phyloP scores from a whole-genome alignment of 2,329 filamentous ascomycete species.

The Trichoderma koningiopsis region DNA sequence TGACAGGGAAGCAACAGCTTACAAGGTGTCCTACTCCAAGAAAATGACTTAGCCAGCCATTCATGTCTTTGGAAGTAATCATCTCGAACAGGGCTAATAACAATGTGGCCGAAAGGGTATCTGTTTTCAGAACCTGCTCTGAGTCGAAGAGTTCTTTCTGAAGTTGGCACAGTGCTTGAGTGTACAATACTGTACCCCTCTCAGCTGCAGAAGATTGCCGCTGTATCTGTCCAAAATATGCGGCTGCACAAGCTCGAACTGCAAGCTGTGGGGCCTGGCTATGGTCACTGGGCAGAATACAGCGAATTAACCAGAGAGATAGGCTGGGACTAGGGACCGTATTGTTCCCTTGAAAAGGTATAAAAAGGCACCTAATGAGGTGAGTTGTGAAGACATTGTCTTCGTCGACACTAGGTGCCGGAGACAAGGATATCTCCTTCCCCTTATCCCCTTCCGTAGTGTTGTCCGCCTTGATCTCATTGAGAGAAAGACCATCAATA shows the following conservation, averaged over 20 bases:
- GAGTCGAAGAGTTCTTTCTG: neutral
- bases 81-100: neutral
- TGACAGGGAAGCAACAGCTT: neutral
- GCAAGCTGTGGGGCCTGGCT: conserved; percentile 4
- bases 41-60: neutral
- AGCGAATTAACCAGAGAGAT: conserved; percentile 3
- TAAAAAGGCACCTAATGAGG: neutral
- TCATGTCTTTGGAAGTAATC: neutral
- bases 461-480: neutral
- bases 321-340: neutral
- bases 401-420: neutral
- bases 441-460: neutral
- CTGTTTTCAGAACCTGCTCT: neutral
- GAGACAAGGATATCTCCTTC: neutral
- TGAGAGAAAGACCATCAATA: neutral
- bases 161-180: neutral
- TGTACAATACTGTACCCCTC: neutral
- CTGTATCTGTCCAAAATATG: conserved; percentile 6
- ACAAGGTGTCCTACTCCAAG: neutral
- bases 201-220: neutral
- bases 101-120: neutral
- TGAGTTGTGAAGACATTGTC: neutral
- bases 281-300: neutral
- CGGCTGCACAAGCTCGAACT: conserved; percentile 10
- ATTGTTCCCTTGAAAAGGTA: neutral